Conservation (phyloP, 2,329 filamentous ascomycete genomes). For the Plenodomus biglobosus region DNA sequence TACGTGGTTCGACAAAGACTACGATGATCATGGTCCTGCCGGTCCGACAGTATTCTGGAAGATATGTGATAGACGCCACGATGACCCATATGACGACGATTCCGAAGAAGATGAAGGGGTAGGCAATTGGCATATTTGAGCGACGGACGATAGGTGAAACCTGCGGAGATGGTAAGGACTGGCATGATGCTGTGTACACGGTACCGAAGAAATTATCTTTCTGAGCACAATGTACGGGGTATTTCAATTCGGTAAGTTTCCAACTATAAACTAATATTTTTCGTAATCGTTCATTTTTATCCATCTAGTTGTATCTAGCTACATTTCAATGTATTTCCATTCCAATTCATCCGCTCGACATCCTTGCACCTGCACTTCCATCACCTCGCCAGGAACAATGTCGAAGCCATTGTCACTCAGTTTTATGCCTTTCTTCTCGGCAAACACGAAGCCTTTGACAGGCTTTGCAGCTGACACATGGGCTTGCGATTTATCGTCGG, state of each 20-base stretch:
- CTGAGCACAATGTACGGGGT: too few relatives aligned
- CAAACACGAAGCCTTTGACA: conserved; percentile 60
- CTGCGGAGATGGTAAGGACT: background rate
- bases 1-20: conserved; percentile 77
- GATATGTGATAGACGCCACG: conserved; percentile 52
- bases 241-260: too few relatives aligned
- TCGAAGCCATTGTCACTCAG: conserved; percentile 36
- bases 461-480: conserved; percentile 54
- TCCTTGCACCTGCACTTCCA: conserved; percentile 16
- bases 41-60: conserved; percentile 82
- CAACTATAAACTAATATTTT: too few relatives aligned
- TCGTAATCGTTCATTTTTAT: background rate
- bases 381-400: conserved; percentile 22
- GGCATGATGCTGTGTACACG: too few relatives aligned
- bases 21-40: conserved; percentile 67
- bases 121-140: background rate
- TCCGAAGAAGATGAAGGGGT: conserved; percentile 11
- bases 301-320: too few relatives aligned
- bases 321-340: conserved; percentile 29
- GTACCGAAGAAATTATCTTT: too few relatives aligned
- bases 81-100: background rate
- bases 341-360: conserved; percentile 8
- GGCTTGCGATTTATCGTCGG: conserved; percentile 32
- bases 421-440: conserved; percentile 18
- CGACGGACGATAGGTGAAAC: background rate